These are phyloP conservation scores for Trapa bicornis DNA, from an alignment of 345 rosid genomes.

Conservation along the genomic window DNA sequence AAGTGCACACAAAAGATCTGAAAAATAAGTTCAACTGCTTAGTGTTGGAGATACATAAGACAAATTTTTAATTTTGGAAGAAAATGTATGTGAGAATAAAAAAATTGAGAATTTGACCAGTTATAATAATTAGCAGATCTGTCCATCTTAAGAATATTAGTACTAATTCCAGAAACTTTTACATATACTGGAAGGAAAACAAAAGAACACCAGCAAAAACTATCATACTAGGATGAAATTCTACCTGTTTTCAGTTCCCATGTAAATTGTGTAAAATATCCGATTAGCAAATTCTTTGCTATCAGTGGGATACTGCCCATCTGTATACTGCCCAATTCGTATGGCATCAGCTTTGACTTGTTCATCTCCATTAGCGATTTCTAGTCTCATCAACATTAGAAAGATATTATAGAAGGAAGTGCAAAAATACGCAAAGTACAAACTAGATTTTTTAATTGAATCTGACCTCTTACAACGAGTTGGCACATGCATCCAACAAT, in stretches of 20 bases:
- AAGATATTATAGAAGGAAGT: not conserved
- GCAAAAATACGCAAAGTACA: not conserved
- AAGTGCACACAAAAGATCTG: not conserved
- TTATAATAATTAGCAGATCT: not conserved
- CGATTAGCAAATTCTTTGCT: constrained; percentile 91
- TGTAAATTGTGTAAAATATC: constrained; percentile 80
- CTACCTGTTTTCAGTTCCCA: constrained; percentile 97
- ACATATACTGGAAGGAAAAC: not conserved
- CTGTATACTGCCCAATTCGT: constrained; percentile 55
- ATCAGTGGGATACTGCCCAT: constrained; percentile 70
- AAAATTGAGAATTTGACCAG: not conserved
- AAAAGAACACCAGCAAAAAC: not conserved
- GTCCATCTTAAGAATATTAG: not conserved
- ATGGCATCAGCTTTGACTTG: constrained; percentile 91
- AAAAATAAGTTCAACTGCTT: not conserved
- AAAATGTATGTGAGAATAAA: not conserved
- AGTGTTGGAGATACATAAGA: not conserved
- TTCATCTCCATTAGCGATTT: constrained; percentile 78
- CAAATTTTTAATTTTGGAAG: not conserved
- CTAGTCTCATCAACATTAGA: constrained; percentile 21
- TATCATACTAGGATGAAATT: constrained; percentile 1
- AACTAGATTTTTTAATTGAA: not conserved
- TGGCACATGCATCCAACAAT: constrained; percentile 99
- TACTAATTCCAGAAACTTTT: not conserved
- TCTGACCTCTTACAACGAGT: constrained; percentile 79